Evolutionary conservation across 345 rosid genomes (phyloP).

Genomic region (thale cress (Arabidopsis thaliana)): DNA sequence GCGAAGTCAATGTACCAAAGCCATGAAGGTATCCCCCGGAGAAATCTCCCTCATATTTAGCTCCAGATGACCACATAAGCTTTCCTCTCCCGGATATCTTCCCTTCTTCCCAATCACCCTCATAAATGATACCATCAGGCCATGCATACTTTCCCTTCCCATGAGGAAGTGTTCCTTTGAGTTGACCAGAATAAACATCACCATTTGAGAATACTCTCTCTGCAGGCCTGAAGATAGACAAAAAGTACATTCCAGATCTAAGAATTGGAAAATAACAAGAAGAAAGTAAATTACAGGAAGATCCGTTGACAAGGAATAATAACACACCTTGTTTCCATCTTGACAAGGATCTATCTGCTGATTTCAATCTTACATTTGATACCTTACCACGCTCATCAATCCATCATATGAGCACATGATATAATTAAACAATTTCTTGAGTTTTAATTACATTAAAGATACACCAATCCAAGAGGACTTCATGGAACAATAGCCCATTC

Average conservation of each 20-base stretch:
- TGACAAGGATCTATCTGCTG: slow-evolving; percentile 27
- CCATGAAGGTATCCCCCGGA: slow-evolving; percentile 93
- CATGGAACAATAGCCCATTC: background rate
- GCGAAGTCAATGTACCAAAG: slow-evolving; percentile 58
- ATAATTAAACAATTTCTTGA: background rate
- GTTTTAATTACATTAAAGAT: slow-evolving; percentile 25
- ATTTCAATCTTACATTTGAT: slow-evolving; percentile 32
- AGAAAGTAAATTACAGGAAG: background rate
- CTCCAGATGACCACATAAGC: slow-evolving; percentile 73
- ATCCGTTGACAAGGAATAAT: background rate
- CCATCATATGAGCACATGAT: slow-evolving; percentile 21
- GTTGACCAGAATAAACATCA: slow-evolving; percentile 67
- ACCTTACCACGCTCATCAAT: slow-evolving; percentile 10
- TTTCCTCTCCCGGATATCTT: slow-evolving; percentile 82
- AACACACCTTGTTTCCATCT: slow-evolving; percentile 43
- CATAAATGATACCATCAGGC: slow-evolving; percentile 69
- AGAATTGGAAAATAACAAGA: background rate
- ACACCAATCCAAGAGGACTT: background rate
- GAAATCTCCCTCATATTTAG: slow-evolving; percentile 81
- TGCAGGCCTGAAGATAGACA: slow-evolving; percentile 50
- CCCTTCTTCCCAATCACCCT: slow-evolving; percentile 93
- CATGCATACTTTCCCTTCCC: slow-evolving; percentile 83
- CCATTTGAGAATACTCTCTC: slow-evolving; percentile 65
- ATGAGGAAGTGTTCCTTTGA: slow-evolving; percentile 66
- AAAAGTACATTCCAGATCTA: slow-evolving; percentile 25